Base-by-base conservation (phyloP, 177 flowering plant genomes). In the Telopea speciosissima region DNA sequence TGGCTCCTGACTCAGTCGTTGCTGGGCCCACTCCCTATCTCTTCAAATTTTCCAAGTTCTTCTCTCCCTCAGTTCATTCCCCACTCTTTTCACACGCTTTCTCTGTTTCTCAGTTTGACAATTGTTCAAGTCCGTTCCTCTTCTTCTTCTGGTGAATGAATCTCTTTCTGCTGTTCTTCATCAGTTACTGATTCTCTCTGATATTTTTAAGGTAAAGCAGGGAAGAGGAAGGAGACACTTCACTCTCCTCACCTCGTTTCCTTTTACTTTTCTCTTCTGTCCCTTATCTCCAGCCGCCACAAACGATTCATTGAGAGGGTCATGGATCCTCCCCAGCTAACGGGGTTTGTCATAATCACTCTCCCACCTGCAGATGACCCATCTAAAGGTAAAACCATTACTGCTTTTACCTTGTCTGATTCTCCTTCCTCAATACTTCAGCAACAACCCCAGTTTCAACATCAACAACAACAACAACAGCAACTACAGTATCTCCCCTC, bases 371-470 rank as follows among this genome's bases (percentile, higher is more conserved):
- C 69, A 31, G 85, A 85, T 45, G 77, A 88, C 63, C 92, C 90
- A 58, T 87, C 88, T 42, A 28, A 80, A 21, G 93, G 93, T 68
- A 89, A 89, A 83, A 87, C 90, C 77, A 81, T 89, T 64, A 85
- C 88, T 8, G 63, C 81, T 69, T 82, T 81, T 68, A 81, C 88
- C 6, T 73, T 83, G 63, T 75, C 85, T 13, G 79, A 75, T 40
- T 68, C 73, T 33, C 58, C 72, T 24, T 73, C 70, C 0, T 61
- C 68, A 10, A 31, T 73, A 1, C 63, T 40, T 22, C 75, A 68
- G 5, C 63, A 60, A 36, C 40, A 36, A 36, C 40, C 4, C 44
- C 67, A 3, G 36, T 11, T 10, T 2, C 66, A 44, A 16, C 74
- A 67, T 49, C 72, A 62, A 61, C 65, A 45, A 17, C 56, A 60